Evolutionary conservation across 2,329 filamentous ascomycete species (phyloP).

Genomic region (Pseudonectria foliicola): DNA sequence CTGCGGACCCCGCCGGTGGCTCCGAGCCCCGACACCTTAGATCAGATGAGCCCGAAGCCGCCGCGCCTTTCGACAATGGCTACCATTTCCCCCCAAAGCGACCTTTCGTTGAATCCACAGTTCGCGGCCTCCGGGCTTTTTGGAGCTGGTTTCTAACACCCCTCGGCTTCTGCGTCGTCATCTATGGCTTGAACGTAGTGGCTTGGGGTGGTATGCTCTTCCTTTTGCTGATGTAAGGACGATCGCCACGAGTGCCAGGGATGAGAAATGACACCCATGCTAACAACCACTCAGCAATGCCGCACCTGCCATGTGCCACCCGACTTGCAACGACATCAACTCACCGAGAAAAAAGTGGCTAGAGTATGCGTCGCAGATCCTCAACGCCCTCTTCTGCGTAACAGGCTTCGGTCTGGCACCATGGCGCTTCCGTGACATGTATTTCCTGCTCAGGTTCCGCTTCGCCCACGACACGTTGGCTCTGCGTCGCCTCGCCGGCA

Average conservation of each 20-base stretch:
- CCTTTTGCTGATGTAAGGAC: slow-evolving; percentile 67
- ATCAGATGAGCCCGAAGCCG: slow-evolving; percentile 19
- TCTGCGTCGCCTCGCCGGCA: slow-evolving; percentile 63
- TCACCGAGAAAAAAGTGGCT: slow-evolving; percentile 78
- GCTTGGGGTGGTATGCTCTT: slow-evolving; percentile 93
- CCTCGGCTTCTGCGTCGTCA: slow-evolving; percentile 65
- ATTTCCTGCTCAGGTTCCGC: slow-evolving; percentile 62
- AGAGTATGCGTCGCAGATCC: slow-evolving; percentile 74
- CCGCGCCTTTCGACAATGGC: slow-evolving; percentile 50
- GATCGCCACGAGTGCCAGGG: background rate
- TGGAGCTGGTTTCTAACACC: slow-evolving; percentile 70
- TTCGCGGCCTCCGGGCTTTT: slow-evolving; percentile 52
- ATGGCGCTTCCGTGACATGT: slow-evolving; percentile 77
- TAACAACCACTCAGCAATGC: slow-evolving; percentile 15
- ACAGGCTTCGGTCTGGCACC: slow-evolving; percentile 79
- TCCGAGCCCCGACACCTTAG: slow-evolving; percentile 3
- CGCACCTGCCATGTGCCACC: slow-evolving; percentile 63
- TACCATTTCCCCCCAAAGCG: slow-evolving; percentile 60
- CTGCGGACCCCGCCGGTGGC: no score
- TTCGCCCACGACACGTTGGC: slow-evolving; percentile 44
- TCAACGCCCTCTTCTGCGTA: slow-evolving; percentile 76
- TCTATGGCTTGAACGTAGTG: slow-evolving; percentile 77
- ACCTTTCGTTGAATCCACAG: slow-evolving; percentile 51
- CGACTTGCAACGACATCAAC: slow-evolving; percentile 62
- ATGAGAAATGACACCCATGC: background rate